Conservation (phyloP, 176 grass and related monocot species). For the Zoysia pacifica region DNA sequence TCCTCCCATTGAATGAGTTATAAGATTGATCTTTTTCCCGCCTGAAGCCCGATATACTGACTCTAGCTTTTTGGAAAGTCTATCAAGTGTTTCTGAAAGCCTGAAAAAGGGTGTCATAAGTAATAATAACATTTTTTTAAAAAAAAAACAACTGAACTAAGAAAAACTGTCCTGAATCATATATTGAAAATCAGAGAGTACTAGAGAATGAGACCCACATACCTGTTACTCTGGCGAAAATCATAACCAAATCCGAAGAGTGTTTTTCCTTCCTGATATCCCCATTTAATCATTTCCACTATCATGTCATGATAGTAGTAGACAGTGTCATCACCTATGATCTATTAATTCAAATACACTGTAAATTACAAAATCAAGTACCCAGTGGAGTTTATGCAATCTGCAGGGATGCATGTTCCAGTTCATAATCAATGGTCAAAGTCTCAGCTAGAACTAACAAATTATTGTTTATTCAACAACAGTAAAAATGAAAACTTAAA, state of each 20-base stretch:
- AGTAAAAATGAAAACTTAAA: background rate
- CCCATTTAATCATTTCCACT: slow-evolving; percentile 95
- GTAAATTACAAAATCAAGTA: slow-evolving; percentile 17
- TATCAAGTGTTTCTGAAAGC: slow-evolving; percentile 79
- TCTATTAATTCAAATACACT: slow-evolving; percentile 50
- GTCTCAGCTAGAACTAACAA: background rate
- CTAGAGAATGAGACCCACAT: background rate
- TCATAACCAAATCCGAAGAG: slow-evolving; percentile 99
- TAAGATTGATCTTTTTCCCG: slow-evolving; percentile 83
- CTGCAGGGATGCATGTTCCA: background rate
- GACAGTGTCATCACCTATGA: slow-evolving; percentile 70
- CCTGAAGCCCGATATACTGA: slow-evolving; percentile 75
- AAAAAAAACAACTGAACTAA: background rate
- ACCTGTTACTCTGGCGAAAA: slow-evolving; percentile 99
- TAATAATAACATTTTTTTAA: background rate
- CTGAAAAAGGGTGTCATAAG: slow-evolving; percentile 43
- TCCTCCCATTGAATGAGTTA: slow-evolving; percentile 98
- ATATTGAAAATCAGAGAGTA: background rate
- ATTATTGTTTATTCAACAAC: background rate
- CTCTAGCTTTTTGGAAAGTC: slow-evolving; percentile 76
- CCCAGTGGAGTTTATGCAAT: slow-evolving; percentile 5
- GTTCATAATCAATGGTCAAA: slow-evolving; percentile 21
- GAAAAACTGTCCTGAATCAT: background rate
- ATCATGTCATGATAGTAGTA: slow-evolving; percentile 99
- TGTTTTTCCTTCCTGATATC: slow-evolving; percentile 94